Base-by-base conservation (phyloP, 192 early-diverging fungal species). In the Coemansia brasiliensis region DNA sequence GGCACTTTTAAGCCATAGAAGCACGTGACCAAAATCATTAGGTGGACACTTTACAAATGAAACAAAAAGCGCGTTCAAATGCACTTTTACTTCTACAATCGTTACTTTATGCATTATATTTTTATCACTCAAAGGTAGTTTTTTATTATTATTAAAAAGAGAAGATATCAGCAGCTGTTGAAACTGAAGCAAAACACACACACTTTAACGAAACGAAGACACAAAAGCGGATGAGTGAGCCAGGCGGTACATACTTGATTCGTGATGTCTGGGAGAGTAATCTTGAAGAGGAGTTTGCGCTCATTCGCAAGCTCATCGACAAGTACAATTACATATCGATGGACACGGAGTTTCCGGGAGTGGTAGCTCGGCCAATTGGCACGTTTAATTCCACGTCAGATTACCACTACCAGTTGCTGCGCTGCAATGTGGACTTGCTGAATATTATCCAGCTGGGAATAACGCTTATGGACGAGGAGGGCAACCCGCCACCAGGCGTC, bases 281-380 rank as follows among this genome's bases (percentile, higher is more conserved):
- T 67, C 80, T 99, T 21, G 95, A 99, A 74, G 88, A 90, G 18
- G 97, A 98, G 79, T 91, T 99, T 85, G 82, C 67, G 32, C 72
- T 86, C 45, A 80, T 99, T 41, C 89, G 95, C 29, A 86, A 89
- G 62, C 77, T 95, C 37, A 89, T 98, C 26, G 91, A 94, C 67
- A 74, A 86, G 52, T 99, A 94, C 76, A 92, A 90, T 27, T 99
- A 92, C 77, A 80, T 99, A 4, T 87, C 97, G 21, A 99, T 99
- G 97, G 96, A 99, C 79, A 99, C 95, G 9, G 97, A 99, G 76
- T 99, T 99, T 61, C 97, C 97, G 38, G 97, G 97, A 27, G 94
- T 99, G 3, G 97, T 99, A 26, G 95, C 94, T 21, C 72, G 94
- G 52, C 97, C 97, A n/a, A 98, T 99, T 50, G 97, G 97, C 38